Percentiles rank a stretch among this genome's conserved stretches.
Conservation (phyloP, 306 rosid genomes). For the Lathyrus sativus region DNA sequence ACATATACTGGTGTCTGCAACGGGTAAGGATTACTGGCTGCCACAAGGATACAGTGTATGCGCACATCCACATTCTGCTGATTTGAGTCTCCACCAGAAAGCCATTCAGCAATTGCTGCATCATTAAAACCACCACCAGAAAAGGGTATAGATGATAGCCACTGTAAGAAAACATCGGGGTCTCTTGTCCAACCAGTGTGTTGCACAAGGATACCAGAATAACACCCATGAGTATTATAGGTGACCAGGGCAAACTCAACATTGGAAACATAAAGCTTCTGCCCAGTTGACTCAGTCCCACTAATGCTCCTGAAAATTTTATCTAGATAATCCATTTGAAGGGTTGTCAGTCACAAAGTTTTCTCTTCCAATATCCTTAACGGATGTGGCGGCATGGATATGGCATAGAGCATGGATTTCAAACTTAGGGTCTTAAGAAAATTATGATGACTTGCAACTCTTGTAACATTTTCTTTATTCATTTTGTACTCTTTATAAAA, state of each 20-base stretch:
- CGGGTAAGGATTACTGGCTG: constrained; percentile 92
- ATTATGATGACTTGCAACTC: too few relatives aligned
- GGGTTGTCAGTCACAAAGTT: too few relatives aligned
- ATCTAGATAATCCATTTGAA: too few relatives aligned
- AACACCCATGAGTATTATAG: constrained; percentile 84
- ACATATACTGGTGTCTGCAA: constrained; percentile 86
- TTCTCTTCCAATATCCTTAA: too few relatives aligned
- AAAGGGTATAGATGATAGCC: constrained; percentile 84
- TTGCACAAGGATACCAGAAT: constrained; percentile 81
- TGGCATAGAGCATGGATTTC: too few relatives aligned
- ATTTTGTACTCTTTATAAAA: too few relatives aligned
- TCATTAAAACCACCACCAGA: constrained; percentile 91
- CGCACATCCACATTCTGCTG: constrained; percentile 79
- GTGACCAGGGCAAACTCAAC: constrained; percentile 77
- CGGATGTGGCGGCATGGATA: too few relatives aligned
- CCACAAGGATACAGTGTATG: constrained; percentile 86
- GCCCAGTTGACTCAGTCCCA: too few relatives aligned
- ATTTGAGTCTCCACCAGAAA: constrained; percentile 75
- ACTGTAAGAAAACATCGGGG: constrained; percentile 62
- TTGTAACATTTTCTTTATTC: too few relatives aligned
- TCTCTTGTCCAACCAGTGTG: constrained; percentile 95
- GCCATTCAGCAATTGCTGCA: constrained; percentile 98
- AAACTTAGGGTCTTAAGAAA: too few relatives aligned
- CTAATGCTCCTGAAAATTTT: too few relatives aligned
- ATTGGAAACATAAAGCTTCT: constrained; percentile 65